These are phyloP conservation scores for Leishmania gerbilli DNA, from an alignment of 208 protist species.

Conservation along the genomic window DNA sequence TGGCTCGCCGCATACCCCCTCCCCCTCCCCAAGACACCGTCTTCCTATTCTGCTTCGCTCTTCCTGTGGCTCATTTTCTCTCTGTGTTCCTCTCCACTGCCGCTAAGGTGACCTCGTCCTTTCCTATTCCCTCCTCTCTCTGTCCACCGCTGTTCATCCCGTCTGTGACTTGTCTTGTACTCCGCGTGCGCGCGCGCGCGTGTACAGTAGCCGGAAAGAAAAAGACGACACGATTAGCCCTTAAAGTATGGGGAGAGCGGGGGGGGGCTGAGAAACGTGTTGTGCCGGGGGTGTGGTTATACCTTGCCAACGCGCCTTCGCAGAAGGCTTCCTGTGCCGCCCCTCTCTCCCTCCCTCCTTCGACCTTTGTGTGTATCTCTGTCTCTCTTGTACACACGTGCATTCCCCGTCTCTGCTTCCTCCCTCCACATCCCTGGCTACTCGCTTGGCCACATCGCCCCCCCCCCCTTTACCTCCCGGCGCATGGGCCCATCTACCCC, in stretches of 20 bases:
- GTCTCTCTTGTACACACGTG: not conserved
- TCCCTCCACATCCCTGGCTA: not conserved
- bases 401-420: not conserved
- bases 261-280: not conserved
- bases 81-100: not conserved
- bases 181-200: not conserved
- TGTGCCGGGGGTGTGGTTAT: not conserved
- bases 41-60: not conserved
- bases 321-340: not conserved
- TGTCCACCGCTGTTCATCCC: not conserved
- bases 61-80: not conserved
- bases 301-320: not conserved
- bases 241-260: not conserved
- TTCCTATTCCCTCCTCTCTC: not conserved
- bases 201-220: not conserved
- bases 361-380: not conserved
- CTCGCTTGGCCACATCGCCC: not conserved
- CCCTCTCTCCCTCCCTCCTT: not conserved
- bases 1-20: not conserved
- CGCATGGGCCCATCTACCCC: not conserved
- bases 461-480: not conserved
- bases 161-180: not conserved
- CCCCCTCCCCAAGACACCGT: not conserved
- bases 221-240: no score
- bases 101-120: not conserved